Conservation (phyloP, 495 filamentous ascomycete genomes). For the Hypoxylon crocopeplum region DNA sequence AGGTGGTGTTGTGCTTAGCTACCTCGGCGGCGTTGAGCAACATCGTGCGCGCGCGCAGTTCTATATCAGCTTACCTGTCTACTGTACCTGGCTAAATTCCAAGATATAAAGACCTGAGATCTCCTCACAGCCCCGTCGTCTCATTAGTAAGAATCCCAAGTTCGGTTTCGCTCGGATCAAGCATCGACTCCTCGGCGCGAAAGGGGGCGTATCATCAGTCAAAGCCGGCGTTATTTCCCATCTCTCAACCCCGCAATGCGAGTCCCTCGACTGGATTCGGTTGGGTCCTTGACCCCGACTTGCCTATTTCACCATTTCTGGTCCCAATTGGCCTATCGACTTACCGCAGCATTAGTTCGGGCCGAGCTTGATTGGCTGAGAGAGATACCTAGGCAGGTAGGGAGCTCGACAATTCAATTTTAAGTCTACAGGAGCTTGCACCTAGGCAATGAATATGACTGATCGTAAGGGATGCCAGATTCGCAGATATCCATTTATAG, state of each 20-base stretch:
- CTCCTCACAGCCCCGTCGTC: too few species aligned
- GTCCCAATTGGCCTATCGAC: constrained; percentile 14
- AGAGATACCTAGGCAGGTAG: not conserved
- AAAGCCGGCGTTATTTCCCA: too few species aligned
- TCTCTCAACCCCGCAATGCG: constrained; percentile 16
- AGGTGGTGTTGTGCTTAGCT: constrained; percentile 67
- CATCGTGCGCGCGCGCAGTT: too few species aligned
- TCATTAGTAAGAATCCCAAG: not conserved
- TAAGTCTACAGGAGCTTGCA: too few species aligned
- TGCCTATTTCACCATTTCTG: not conserved
- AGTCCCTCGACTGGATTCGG: not conserved
- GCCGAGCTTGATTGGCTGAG: constrained; percentile 16
- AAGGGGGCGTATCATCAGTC: too few species aligned
- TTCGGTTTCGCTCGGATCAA: constrained; percentile 9
- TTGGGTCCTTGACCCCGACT: not conserved
- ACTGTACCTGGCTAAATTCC: too few species aligned
- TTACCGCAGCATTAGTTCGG: constrained; percentile 6
- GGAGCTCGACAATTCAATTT: too few species aligned
- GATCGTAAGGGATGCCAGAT: too few species aligned
- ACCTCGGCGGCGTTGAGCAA: constrained; percentile 49
- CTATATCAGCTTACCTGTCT: not conserved
- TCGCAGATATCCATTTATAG: too few species aligned
- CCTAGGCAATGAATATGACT: too few species aligned
- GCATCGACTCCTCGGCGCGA: too few species aligned
- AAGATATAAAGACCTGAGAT: too few species aligned